These are phyloP conservation scores for Didymella sp. DNA, from an alignment of 2,329 filamentous ascomycete species.

Conservation along the genomic window DNA sequence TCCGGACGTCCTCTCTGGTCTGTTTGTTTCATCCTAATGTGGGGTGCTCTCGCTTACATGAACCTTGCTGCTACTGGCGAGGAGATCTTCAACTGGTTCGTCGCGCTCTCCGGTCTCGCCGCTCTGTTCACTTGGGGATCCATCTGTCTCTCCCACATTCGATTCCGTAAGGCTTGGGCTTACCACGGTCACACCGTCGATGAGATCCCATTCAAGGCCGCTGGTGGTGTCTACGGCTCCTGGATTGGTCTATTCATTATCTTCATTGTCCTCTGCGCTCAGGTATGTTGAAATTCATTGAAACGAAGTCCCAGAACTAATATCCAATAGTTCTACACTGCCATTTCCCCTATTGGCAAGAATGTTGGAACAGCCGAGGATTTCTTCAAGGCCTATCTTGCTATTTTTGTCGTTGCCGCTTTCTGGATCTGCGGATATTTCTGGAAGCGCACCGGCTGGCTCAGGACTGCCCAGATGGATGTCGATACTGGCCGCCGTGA, in stretches of 20 bases:
- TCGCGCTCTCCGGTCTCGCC: constrained; percentile 74
- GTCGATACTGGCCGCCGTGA: constrained; percentile 70
- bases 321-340: constrained; percentile 49
- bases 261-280: constrained; percentile 49
- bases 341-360: constrained; percentile 42
- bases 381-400: constrained; percentile 59
- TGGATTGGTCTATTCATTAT: constrained; percentile 52
- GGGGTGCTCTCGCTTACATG: constrained; percentile 81
- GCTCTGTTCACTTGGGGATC: constrained; percentile 82
- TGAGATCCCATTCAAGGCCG: constrained; percentile 55
- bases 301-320: constrained; percentile 3
- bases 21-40: constrained; percentile 68
- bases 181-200: constrained; percentile 51
- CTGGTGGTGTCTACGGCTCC: constrained; percentile 51
- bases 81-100: constrained; percentile 75
- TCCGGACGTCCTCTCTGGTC: constrained; percentile 79
- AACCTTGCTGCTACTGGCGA: constrained; percentile 56
- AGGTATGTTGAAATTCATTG: constrained; percentile 34
- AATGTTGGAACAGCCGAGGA: constrained; percentile 44
- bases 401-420: constrained; percentile 53
- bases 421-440: constrained; percentile 60
- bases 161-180: constrained; percentile 70
- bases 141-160: constrained; percentile 90
- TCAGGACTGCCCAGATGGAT: constrained; percentile 67
- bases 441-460: constrained; percentile 71